Evolutionary conservation across 352 stramenopile species (phyloP).

Genomic region (Globisporangium paddicum): DNA sequence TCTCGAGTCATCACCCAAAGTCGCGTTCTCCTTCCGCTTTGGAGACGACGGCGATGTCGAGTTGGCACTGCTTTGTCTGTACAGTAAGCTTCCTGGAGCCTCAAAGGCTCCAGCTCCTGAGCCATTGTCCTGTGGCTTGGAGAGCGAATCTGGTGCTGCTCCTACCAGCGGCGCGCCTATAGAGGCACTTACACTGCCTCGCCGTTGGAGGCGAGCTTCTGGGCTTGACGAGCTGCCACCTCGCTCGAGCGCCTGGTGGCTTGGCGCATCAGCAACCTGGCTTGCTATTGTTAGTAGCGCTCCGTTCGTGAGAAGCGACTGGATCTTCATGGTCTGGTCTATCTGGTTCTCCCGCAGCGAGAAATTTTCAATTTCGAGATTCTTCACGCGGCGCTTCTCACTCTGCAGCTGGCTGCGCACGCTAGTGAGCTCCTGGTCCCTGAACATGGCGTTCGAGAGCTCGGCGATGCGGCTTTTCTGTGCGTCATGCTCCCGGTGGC

Average conservation of each 20-base stretch:
- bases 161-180: not conserved
- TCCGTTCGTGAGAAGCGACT: conserved; percentile 33
- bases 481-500: conserved; percentile 48
- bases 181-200: not conserved
- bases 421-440: conserved; percentile 40
- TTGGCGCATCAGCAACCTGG: not conserved
- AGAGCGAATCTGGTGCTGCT: not conserved
- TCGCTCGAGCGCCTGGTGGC: not conserved
- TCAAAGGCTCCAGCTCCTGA: not conserved
- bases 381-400: conserved; percentile 57
- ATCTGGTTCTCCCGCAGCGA: conserved; percentile 40
- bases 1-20: not conserved
- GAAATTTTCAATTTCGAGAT: conserved; percentile 55
- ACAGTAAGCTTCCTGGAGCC: not conserved
- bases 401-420: conserved; percentile 53
- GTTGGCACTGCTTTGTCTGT: not conserved
- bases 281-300: not conserved
- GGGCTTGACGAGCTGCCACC: not conserved
- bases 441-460: conserved; percentile 44
- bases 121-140: not conserved
- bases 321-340: conserved; percentile 46
- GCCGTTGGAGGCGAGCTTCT: not conserved
- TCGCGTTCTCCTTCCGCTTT: conserved; percentile 1
- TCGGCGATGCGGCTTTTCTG: conserved; percentile 44
- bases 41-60: not conserved